Evolutionary conservation across 1,284 basidiomycete species (phyloP).

Genomic region (Chalciporus sp.): DNA sequence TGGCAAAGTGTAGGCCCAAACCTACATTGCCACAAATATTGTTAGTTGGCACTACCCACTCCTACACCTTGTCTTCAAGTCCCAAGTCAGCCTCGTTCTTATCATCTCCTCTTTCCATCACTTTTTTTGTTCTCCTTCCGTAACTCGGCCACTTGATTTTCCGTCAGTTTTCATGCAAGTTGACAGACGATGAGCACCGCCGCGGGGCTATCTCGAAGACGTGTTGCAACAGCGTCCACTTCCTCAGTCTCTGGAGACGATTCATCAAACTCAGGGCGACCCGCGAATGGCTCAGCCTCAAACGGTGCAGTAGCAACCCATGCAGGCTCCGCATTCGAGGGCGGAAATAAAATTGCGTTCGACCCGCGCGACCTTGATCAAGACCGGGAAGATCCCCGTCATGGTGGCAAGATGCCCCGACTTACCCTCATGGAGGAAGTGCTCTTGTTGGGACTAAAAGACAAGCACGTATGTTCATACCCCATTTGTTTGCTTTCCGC

Average conservation of each 20-base stretch:
- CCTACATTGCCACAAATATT: background rate
- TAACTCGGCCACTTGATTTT: background rate
- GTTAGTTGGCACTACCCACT: background rate
- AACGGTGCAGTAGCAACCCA: slow-evolving; percentile 39
- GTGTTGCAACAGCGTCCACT: slow-evolving; percentile 45
- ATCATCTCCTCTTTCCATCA: slow-evolving; percentile 1
- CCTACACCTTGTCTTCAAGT: background rate
- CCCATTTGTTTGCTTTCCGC: background rate
- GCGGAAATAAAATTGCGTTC: slow-evolving; percentile 86
- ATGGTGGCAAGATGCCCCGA: slow-evolving; percentile 77
- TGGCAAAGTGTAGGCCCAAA: background rate
- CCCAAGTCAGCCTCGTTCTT: background rate
- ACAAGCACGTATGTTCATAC: slow-evolving; percentile 70
- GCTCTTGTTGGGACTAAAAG: slow-evolving; percentile 87
- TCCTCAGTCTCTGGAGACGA: slow-evolving; percentile 39
- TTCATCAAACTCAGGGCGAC: slow-evolving; percentile 32
- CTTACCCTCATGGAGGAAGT: slow-evolving; percentile 98
- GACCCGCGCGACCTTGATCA: slow-evolving; percentile 91
- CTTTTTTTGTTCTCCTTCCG: slow-evolving; percentile 1
- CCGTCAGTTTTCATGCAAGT: slow-evolving; percentile 25
- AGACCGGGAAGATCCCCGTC: slow-evolving; percentile 67
- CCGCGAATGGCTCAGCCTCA: slow-evolving; percentile 36
- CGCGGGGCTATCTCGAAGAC: slow-evolving; percentile 55
- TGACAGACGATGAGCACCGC: slow-evolving; percentile 40
- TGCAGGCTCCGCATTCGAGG: slow-evolving; percentile 80